These are phyloP conservation scores for Hondaea fermentalgiana DNA, from an alignment of 108 stramenopile genomes.

Conservation along the genomic window DNA sequence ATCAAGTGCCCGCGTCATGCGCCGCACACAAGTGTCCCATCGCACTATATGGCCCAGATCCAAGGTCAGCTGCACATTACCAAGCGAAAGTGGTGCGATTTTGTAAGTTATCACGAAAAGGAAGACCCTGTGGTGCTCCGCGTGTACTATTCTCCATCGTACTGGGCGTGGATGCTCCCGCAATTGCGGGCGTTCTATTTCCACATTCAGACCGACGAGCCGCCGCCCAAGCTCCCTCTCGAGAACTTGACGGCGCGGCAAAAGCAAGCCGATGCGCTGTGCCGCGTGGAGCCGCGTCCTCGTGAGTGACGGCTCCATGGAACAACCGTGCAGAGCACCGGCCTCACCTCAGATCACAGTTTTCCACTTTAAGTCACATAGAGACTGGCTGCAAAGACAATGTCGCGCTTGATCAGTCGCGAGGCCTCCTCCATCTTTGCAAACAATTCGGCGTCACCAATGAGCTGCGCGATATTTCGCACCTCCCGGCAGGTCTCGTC, in stretches of 20 bases:
- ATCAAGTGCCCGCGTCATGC: background rate
- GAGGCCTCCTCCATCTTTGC: slow-evolving; percentile 87
- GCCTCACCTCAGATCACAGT: background rate
- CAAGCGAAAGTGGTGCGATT: background rate
- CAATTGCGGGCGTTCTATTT: background rate
- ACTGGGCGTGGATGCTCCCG: background rate
- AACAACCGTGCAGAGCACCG: background rate
- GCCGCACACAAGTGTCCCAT: background rate
- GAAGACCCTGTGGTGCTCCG: background rate
- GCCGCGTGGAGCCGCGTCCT: background rate
- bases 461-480: slow-evolving; percentile 80
- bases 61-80: slow-evolving; percentile 8
- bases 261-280: background rate
- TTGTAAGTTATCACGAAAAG: background rate
- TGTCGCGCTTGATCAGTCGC: slow-evolving; percentile 83
- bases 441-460: slow-evolving; percentile 88
- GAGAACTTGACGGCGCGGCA: background rate
- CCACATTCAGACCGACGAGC: background rate
- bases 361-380: slow-evolving; percentile 62
- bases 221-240: background rate
- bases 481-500: slow-evolving; percentile 96
- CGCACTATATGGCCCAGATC: background rate
- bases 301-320: background rate
- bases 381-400: slow-evolving; percentile 89
- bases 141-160: background rate